A percentile compares a stretch with the other conserved stretches of the same genome.
phyloP scores from a whole-genome alignment of 345 rosid genomes.

The Syzygium aqueum region DNA sequence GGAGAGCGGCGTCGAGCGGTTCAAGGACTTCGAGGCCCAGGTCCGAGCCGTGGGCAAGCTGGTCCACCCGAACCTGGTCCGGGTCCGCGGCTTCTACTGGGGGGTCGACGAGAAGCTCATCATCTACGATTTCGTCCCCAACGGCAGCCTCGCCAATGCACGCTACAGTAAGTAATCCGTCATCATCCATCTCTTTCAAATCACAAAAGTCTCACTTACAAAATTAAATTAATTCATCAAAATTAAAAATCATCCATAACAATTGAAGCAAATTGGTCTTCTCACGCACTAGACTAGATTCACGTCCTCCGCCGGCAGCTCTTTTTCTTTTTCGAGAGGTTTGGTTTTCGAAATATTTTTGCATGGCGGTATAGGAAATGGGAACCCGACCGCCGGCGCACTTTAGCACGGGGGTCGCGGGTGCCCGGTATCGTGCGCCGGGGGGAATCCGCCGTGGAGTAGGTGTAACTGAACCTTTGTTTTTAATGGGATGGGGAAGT shows the following conservation, averaged over 20 bases:
- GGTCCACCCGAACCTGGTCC: constrained; percentile 83
- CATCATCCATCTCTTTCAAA: background rate
- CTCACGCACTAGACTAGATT: too few relatives aligned
- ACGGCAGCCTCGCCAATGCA: constrained; percentile 80
- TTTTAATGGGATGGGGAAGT: constrained; percentile 46
- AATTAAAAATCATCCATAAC: background rate
- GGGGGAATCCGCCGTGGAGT: constrained; percentile 17
- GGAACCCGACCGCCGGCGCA: background rate
- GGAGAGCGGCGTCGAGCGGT: constrained; percentile 63
- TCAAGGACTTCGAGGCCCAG: constrained; percentile 76
- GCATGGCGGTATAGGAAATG: background rate
- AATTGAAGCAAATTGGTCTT: too few relatives aligned
- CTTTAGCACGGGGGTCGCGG: background rate
- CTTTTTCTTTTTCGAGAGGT: background rate
- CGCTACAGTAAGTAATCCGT: constrained; percentile 60
- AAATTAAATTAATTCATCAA: background rate
- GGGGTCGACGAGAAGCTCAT: constrained; percentile 73
- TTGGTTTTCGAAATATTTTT: background rate
- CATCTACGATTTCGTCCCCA: constrained; percentile 75
- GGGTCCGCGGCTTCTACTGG: constrained; percentile 83
- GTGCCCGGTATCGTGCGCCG: background rate
- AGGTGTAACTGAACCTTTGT: constrained; percentile 41
- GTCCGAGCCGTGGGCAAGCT: constrained; percentile 70
- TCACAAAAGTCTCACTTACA: background rate
- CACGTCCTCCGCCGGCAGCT: background rate